Base-by-base conservation (phyloP, 2,329 filamentous ascomycete species). In the Remersonia thermophila region DNA sequence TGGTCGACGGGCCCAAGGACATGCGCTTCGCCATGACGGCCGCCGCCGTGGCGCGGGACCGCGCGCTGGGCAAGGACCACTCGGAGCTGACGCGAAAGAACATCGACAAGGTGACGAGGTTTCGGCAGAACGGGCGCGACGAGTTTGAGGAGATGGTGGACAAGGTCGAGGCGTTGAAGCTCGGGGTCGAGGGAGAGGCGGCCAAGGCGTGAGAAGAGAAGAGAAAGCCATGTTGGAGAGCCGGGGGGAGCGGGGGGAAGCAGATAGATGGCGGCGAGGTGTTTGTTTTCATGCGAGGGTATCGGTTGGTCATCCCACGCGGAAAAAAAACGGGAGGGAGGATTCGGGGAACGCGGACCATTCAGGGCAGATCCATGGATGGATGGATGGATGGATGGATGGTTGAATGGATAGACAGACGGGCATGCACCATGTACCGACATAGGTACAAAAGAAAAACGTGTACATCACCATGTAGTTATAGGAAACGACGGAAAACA, bases 1-100 rank as follows among this genome's bases (percentile, higher is more conserved):
- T 98, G 23, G 87, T 98, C 43, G 91, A 98, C 60, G 87, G 89
- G 26, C 85, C 86, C 25, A 82, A 80, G 56, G 91, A 98, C 60
- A 83, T 94, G 66, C 82, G 87, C 25, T 95, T 95, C 62, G 84
- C 85, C 51, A 78, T 96, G 73, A 94, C 87, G 3, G 91, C 91
- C 17, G 82, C 81, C 49, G 79, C 84, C 0, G 69, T 96, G 6
- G 84, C 83, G 30, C 69, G 77, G 16, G 70, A 77, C 52, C 60
- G 67, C 38, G 52, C 57, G 32, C 57, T 75, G 11, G 69, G 75
- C 27, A 66, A 72, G 35, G 56, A 63, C 2, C 62, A 83, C 50
- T 81, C 76, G 47, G 70, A 82, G 23, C 65, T 91, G 49, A 95
- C 89, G 25, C 63, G 67, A 38, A 68, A 72, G 53, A 96, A 96